Base-by-base conservation (phyloP, 2,329 filamentous ascomycete species). In the Grosmannia clavigera region DNA sequence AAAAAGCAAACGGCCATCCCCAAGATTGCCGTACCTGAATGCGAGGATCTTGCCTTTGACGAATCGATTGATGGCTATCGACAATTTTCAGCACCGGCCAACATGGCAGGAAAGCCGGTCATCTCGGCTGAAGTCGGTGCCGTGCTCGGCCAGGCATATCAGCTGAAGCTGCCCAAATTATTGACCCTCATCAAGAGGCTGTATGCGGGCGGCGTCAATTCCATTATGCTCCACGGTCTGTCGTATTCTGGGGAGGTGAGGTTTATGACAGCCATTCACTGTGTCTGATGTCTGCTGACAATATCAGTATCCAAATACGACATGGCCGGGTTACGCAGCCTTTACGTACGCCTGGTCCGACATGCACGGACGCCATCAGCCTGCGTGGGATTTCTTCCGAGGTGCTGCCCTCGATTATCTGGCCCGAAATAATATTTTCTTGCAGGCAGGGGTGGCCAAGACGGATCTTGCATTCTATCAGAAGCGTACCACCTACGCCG, bases 311-410 rank as follows among this genome's bases (percentile, higher is more conserved):
- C 65, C 66, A 0, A 72, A 74, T 56, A 79, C 77, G 0, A 78
- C 77, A 0, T 80, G 77, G 77, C 78, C 78, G 0, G 75, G 74
- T 0, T 77, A 72, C 58, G 73, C 73, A 0, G 69, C 76, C 0
- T 79, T 79, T 60, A 61, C 58, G 6, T 79, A 76, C 61, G 50
- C 57, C 31, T 61, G 52, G 38, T 58, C 60, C 4, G 57, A 57
- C n/a, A 70, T 73, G 66, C 71, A 73, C 61, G 68, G 68, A 5
- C 67, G 65, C 0, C 68, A 72, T 7, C 72, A 76, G 56, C 77
- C 77, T 1, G 71, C 68, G 1, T 79, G 74, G 73, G 67, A 70
- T 19, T 68, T 71, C 35, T 72, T 74, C 46, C 64, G 65, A 5
- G 73, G 75, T 16, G 51, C 25, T 53, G 61, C 65, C 5, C 62